Conservation (phyloP, 192 early-diverging fungal species). For the Backusella luteola region DNA sequence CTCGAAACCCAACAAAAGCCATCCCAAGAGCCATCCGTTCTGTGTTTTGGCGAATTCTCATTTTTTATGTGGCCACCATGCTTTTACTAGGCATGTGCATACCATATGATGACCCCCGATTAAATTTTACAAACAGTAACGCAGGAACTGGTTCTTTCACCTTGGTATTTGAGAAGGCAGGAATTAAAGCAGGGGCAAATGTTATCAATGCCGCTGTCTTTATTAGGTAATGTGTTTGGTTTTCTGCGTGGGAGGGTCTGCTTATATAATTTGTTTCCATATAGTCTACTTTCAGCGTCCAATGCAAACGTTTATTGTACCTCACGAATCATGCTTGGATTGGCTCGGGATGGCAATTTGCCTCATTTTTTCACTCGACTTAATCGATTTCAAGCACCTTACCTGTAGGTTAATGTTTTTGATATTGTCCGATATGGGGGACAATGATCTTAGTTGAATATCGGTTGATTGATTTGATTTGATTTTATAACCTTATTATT, state of each 20-base stretch:
- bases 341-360: constrained; percentile 71
- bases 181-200: constrained; percentile 56
- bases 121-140: constrained; percentile 41
- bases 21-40: constrained; percentile 71
- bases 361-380: constrained; percentile 57
- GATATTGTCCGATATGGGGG: too few species aligned
- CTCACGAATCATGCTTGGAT: constrained; percentile 71
- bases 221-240: constrained; percentile 10
- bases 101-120: constrained; percentile 54
- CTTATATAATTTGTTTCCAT: too few species aligned
- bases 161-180: constrained; percentile 56
- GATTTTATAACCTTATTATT: not conserved
- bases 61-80: constrained; percentile 80
- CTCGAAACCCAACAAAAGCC: constrained; percentile 76
- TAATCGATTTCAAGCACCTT: constrained; percentile 56
- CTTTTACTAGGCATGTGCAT: constrained; percentile 79
- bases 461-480: too few species aligned
- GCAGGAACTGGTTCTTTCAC: constrained; percentile 65
- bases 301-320: constrained; percentile 82
- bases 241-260: not conserved
- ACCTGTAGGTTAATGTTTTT: not conserved
- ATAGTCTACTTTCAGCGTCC: constrained; percentile 60
- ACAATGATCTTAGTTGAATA: constrained; percentile 44
- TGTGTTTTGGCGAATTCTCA: constrained; percentile 79
- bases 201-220: constrained; percentile 68